Evolutionary conservation across 208 protist species (phyloP).

Genomic region (Spongospora subterranea): DNA sequence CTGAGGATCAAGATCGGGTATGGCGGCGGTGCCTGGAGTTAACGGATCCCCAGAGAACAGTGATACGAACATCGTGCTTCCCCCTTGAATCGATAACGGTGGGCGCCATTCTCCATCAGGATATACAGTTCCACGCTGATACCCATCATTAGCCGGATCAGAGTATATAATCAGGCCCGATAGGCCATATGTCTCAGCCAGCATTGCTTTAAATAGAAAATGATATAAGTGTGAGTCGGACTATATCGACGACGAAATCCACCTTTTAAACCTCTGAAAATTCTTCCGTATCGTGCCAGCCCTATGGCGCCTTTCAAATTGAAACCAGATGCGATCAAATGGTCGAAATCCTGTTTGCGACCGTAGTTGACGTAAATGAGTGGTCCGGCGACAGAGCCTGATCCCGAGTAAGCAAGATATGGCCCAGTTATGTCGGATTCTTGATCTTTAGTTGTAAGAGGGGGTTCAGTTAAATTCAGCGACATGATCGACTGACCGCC

Average conservation of each 20-base stretch:
- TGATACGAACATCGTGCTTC: conserved; percentile 50
- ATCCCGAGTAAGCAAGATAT: conserved; percentile 24
- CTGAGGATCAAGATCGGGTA: neutral
- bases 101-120: conserved; percentile 60
- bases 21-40: neutral
- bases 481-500: neutral
- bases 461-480: neutral
- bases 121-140: neutral
- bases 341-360: conserved; percentile 5
- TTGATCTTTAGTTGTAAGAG: neutral
- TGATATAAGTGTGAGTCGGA: neutral
- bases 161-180: conserved; percentile 12
- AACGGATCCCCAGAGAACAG: conserved; percentile 53
- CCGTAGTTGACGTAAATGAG: conserved; percentile 62
- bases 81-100: conserved; percentile 41
- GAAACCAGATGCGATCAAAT: neutral
- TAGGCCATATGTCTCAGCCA: conserved; percentile 8
- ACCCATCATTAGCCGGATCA: conserved; percentile 52
- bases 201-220: conserved; percentile 4
- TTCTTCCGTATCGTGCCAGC: conserved; percentile 46
- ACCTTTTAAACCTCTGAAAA: conserved; percentile 57
- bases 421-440: neutral
- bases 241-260: neutral
- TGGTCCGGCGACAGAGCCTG: neutral
- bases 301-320: neutral